Percentiles rank a stretch among this genome's conserved stretches.
Evolutionary conservation across 2,329 filamentous ascomycete genomes (phyloP).

Genomic region (Amauroascus verrucosus): DNA sequence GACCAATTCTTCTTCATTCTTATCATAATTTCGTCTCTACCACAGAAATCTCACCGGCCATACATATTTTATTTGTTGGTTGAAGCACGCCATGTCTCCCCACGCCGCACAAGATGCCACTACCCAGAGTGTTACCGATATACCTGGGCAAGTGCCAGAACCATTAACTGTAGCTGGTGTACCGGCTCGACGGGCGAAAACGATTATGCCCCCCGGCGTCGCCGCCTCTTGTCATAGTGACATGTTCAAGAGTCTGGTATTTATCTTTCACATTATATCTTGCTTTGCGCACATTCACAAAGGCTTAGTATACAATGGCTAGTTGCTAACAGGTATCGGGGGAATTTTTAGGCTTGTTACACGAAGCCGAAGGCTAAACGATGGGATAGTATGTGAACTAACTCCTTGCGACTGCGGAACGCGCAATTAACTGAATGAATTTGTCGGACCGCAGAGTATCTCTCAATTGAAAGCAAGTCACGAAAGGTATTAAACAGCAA

Average conservation of each 20-base stretch:
- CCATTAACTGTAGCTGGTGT: slow-evolving; percentile 56
- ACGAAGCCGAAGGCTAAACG: slow-evolving; percentile 66
- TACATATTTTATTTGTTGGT: neutral
- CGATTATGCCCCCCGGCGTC: slow-evolving; percentile 61
- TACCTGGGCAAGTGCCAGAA: slow-evolving; percentile 13
- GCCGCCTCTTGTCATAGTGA: slow-evolving; percentile 70
- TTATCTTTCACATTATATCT: neutral
- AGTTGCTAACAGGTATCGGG: neutral
- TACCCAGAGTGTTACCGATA: neutral
- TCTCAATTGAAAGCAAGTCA: slow-evolving; percentile 53
- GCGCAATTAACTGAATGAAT: neutral
- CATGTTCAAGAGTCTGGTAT: slow-evolving; percentile 66
- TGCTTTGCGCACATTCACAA: neutral
- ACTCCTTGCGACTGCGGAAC: neutral
- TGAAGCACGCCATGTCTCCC: slow-evolving; percentile 4
- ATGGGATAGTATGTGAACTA: slow-evolving; percentile 59
- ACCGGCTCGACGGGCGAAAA: slow-evolving; percentile 57
- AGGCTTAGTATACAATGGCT: neutral
- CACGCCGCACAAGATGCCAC: slow-evolving; percentile 9
- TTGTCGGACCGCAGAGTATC: slow-evolving; percentile 33
- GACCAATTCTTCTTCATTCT: no score
- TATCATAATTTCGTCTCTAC: neutral
- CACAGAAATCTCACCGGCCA: neutral
- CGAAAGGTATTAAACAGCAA: slow-evolving; percentile 26
- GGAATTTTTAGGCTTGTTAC: slow-evolving; percentile 28